phyloP scores from a whole-genome alignment of 179 eudicot genomes.

The Carnegiea gigantea region DNA sequence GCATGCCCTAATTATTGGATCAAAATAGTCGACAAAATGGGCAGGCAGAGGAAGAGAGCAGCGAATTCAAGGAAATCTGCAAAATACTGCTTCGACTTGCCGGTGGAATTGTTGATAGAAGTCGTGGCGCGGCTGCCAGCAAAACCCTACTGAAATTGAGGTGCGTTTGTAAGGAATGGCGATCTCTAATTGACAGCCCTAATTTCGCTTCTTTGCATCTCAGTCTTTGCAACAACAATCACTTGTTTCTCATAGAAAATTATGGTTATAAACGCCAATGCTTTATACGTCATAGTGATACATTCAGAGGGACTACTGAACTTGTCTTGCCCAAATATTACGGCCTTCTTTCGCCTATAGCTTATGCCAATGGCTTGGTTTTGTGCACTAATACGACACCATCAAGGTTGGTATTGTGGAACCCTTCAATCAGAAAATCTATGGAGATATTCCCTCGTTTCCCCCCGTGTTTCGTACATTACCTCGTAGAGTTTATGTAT shows the following conservation, averaged over 20 bases:
- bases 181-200: not conserved
- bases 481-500: no score
- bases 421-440: not conserved
- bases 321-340: not conserved
- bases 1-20: no score
- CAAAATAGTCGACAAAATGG: no score
- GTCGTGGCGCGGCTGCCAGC: no score
- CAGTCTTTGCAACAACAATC: not conserved
- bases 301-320: not conserved
- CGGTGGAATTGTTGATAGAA: no score
- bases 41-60: no score
- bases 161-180: not conserved
- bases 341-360: not conserved
- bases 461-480: no score
- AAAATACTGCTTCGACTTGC: no score
- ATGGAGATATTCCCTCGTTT: not conserved
- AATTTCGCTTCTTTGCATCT: not conserved
- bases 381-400: not conserved
- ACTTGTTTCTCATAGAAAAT: no score
- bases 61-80: no score
- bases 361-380: not conserved
- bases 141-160: no score
- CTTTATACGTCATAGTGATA: not conserved
- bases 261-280: not conserved
- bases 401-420: not conserved